Percentiles rank a stretch among this genome's conserved stretches.
phyloP scores from a whole-genome alignment of 2,329 filamentous ascomycete genomes.

The Bipolaris oryzae region DNA sequence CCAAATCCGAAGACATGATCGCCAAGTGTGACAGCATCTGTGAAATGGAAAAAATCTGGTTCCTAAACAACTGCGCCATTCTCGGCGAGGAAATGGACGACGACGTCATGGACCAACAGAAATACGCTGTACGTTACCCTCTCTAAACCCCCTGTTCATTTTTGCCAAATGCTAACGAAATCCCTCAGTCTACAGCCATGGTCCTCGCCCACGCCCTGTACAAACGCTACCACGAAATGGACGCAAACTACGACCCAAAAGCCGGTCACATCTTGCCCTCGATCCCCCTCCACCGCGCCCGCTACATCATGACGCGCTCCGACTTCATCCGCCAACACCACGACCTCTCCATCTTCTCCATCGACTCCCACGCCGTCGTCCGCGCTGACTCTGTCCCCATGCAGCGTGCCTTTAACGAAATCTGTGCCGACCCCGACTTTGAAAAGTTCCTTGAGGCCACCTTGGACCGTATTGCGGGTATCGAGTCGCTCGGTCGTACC shows the following conservation, averaged over 20 bases:
- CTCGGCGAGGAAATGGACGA: conserved; percentile 83
- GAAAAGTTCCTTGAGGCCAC: conserved; percentile 82
- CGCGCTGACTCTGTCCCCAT: conserved; percentile 94
- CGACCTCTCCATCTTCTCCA: conserved; percentile 92
- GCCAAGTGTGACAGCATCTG: conserved; percentile 75
- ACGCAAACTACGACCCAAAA: conserved; percentile 66
- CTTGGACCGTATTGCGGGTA: conserved; percentile 83
- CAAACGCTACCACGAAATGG: conserved; percentile 73
- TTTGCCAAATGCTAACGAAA: background rate
- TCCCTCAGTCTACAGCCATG: conserved; percentile 79
- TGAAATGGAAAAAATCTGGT: conserved; percentile 75
- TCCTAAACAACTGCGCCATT: conserved; percentile 78
- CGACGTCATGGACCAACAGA: conserved; percentile 98
- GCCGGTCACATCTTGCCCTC: conserved; percentile 78
- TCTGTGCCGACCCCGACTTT: conserved; percentile 79
- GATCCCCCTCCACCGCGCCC: conserved; percentile 55
- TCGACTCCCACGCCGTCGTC: conserved; percentile 84
- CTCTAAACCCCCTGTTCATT: accelerated
- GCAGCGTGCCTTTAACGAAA: conserved; percentile 87
- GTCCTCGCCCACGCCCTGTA: conserved; percentile 89
- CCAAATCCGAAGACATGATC: conserved; percentile 83
- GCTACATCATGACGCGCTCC: conserved; percentile 88
- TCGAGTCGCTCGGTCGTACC: conserved; percentile 92
- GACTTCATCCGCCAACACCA: conserved; percentile 95
- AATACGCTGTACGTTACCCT: conserved; percentile 75